Conservation (phyloP, 257 asterid species). For the Osmanthus fragrans region DNA sequence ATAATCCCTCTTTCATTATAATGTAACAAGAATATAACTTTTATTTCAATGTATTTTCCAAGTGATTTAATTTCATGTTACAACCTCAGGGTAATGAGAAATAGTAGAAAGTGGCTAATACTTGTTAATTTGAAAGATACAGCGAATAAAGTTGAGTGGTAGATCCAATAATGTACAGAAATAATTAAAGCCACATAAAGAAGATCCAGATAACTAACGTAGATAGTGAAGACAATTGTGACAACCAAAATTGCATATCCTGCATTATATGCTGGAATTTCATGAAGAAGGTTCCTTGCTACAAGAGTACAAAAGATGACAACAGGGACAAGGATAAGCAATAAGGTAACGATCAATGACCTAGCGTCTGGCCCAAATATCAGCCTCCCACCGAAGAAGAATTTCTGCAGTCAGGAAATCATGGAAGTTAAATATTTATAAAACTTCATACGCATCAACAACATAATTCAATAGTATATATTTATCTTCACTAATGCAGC, state of each 20-base stretch:
- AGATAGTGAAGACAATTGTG: conserved; percentile 44
- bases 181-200: neutral
- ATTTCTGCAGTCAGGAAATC: conserved; percentile 49
- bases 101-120: neutral
- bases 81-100: neutral
- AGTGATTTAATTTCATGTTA: neutral
- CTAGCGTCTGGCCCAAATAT: conserved; percentile 77
- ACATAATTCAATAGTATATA: neutral
- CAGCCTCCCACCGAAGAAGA: conserved; percentile 63
- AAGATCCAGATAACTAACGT: conserved; percentile 46
- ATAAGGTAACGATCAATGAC: conserved; percentile 57
- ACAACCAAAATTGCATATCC: conserved; percentile 44
- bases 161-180: neutral
- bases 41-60: neutral
- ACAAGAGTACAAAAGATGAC: conserved; percentile 59
- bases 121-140: neutral
- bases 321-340: conserved; percentile 60
- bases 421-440: neutral
- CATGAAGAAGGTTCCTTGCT: conserved; percentile 44
- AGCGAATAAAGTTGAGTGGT: neutral
- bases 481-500: neutral
- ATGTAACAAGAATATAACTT: neutral
- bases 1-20: neutral
- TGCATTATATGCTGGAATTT: conserved; percentile 30
- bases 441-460: neutral